These are phyloP conservation scores for Blastomyces parvus DNA, from an alignment of 2,329 filamentous ascomycete species.

Conservation along the genomic window DNA sequence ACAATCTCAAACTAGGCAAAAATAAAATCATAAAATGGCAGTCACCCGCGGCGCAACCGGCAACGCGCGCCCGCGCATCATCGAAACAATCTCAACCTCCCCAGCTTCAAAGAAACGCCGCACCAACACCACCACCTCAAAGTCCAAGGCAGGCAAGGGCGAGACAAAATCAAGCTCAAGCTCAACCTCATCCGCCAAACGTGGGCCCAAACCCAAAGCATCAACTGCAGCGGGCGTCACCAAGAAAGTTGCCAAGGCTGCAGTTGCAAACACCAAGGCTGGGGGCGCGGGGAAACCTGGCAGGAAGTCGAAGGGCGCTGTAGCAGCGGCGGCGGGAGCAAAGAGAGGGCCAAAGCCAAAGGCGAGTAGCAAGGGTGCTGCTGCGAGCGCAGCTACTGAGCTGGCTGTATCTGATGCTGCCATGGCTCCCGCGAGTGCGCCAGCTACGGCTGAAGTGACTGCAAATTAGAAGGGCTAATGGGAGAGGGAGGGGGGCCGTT, in stretches of 20 bases:
- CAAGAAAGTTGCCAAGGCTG: not conserved
- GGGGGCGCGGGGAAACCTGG: not conserved
- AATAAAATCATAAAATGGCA: conserved; percentile 4
- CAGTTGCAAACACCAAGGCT: not conserved
- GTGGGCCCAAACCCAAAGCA: conserved; percentile 2
- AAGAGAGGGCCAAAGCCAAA: conserved; percentile 1
- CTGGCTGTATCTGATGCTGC: not conserved
- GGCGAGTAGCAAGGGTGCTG: not conserved
- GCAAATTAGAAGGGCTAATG: not conserved
- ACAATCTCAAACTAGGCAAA: not conserved
- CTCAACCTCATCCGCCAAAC: not conserved
- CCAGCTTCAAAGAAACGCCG: conserved; percentile 5
- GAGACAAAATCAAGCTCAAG: not conserved
- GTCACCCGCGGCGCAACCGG: conserved; percentile 9
- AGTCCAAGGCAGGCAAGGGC: not conserved
- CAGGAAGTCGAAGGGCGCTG: not conserved
- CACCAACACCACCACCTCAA: not conserved
- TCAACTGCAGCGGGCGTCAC: not conserved
- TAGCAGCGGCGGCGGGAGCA: no score
- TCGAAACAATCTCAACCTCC: conserved; percentile 7
- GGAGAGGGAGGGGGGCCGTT: not conserved
- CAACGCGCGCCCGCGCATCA: conserved; percentile 8
- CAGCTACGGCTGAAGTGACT: not conserved
- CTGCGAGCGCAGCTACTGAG: not conserved
- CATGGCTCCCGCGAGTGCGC: not conserved